phyloP scores from a whole-genome alignment of 2,329 filamentous ascomycete species.

The Byssoonygena ceratinophila region DNA sequence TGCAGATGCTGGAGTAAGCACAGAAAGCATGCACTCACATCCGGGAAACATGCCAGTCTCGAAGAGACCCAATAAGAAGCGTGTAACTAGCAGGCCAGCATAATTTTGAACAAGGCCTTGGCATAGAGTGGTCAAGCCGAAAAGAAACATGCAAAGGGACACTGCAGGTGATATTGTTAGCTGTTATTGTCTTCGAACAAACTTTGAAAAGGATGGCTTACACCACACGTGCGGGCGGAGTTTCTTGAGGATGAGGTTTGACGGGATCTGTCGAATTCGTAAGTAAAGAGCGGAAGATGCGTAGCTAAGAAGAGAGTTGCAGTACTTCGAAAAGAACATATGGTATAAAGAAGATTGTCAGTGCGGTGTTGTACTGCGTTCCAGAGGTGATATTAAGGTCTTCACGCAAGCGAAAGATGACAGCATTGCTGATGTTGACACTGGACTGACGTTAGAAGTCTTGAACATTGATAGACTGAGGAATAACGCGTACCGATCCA shows the following conservation, averaged over 20 bases:
- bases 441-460: constrained; percentile 26
- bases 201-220: constrained; percentile 20
- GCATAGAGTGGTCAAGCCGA: constrained; percentile 62
- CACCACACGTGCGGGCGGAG: constrained; percentile 58
- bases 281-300: not conserved
- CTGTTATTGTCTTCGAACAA: not conserved
- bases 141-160: constrained; percentile 71
- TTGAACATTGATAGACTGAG: constrained; percentile 3
- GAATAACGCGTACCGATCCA: constrained; percentile 39
- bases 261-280: constrained; percentile 50
- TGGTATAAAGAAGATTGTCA: constrained; percentile 73
- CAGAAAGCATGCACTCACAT: constrained; percentile 36
- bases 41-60: constrained; percentile 64
- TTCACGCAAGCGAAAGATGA: constrained; percentile 51
- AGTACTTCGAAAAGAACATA: constrained; percentile 48
- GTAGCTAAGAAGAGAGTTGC: constrained; percentile 51
- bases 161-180: constrained; percentile 33
- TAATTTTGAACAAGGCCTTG: constrained; percentile 74
- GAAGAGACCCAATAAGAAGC: constrained; percentile 75
- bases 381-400: constrained; percentile 50
- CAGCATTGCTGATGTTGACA: constrained; percentile 72
- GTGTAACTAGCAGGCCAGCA: constrained; percentile 61
- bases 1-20: not conserved
- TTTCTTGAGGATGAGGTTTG: constrained; percentile 60
- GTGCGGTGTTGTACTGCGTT: constrained; percentile 59